Evolutionary conservation across 1,284 basidiomycete genomes (phyloP).

Genomic region (Microbotryum scabiosae): DNA sequence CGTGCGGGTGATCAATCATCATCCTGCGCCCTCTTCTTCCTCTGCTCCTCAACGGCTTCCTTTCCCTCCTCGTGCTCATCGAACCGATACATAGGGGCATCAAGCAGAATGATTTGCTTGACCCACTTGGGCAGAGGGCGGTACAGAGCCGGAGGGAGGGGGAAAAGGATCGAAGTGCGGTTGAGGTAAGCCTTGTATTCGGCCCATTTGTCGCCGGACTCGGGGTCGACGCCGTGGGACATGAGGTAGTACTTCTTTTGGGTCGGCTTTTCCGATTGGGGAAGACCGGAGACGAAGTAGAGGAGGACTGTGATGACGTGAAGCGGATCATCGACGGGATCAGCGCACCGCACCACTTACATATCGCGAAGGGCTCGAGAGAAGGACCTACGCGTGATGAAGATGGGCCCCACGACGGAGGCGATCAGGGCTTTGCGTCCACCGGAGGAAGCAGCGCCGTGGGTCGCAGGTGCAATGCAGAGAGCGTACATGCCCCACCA

Average conservation of each 20-base stretch:
- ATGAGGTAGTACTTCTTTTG: constrained; percentile 58
- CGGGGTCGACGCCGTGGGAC: constrained; percentile 45
- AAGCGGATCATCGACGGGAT: not conserved
- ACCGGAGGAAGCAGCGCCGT: constrained; percentile 44
- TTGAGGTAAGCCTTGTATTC: constrained; percentile 18
- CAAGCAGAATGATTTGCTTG: constrained; percentile 55
- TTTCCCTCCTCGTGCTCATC: constrained; percentile 50
- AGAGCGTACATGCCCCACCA: constrained; percentile 67
- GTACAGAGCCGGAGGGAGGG: constrained; percentile 56
- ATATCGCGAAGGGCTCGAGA: no score
- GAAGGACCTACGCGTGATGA: constrained; percentile 51
- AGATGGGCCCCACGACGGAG: constrained; percentile 54
- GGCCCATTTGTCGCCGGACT: constrained; percentile 19
- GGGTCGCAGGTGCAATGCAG: constrained; percentile 52
- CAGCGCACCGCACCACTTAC: not conserved
- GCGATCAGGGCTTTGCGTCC: constrained; percentile 53
- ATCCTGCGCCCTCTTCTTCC: constrained; percentile 19
- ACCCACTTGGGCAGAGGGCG: constrained; percentile 49
- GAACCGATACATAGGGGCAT: constrained; percentile 57
- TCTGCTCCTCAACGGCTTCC: constrained; percentile 45
- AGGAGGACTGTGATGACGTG: constrained; percentile 37
- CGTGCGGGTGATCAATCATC: no score
- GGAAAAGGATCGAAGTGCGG: constrained; percentile 59
- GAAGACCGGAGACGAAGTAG: constrained; percentile 60
- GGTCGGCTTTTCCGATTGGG: constrained; percentile 62